Evolutionary conservation across 257 asterid genomes (phyloP).

Genomic region (Nemophila menziesii): DNA sequence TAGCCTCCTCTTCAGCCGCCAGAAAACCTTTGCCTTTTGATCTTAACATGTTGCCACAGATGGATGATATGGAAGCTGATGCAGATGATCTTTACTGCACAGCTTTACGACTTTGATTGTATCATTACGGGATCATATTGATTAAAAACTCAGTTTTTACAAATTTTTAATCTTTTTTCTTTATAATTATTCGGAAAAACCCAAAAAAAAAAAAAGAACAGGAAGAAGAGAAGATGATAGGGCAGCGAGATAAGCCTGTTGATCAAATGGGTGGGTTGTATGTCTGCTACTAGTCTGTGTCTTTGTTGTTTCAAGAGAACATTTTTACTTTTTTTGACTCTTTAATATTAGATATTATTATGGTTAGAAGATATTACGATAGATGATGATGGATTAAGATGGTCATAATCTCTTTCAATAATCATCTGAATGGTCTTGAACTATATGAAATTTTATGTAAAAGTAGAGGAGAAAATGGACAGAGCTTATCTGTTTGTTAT

Average conservation of each 20-base stretch:
- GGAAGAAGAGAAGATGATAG: conserved; percentile 8
- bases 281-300: conserved; percentile 18
- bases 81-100: conserved; percentile 15
- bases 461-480: background rate
- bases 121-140: conserved; percentile 3
- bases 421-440: background rate
- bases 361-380: conserved; percentile 2
- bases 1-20: conserved; percentile 28
- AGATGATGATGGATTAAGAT: conserved; percentile 1
- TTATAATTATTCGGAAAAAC: conserved; percentile 8
- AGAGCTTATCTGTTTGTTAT: conserved; percentile 1
- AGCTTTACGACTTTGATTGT: conserved; percentile 13
- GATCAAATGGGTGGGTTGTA: conserved; percentile 6
- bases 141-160: conserved; percentile 11
- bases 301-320: conserved; percentile 17
- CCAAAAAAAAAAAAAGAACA: background rate
- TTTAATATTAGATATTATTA: background rate
- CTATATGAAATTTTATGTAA: conserved; percentile 2
- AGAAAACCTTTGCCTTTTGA: conserved; percentile 33
- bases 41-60: conserved; percentile 34
- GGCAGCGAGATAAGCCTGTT: conserved; percentile 8
- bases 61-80: conserved; percentile 14
- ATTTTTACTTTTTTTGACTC: conserved; percentile 10
- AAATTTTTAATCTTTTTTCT: conserved; percentile 5
- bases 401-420: background rate